Percentiles rank a stretch among this genome's conserved stretches.
These are phyloP conservation scores for Pleurotus tuoliensis DNA, from an alignment of 768 basidiomycete genomes.

Conservation along the genomic window DNA sequence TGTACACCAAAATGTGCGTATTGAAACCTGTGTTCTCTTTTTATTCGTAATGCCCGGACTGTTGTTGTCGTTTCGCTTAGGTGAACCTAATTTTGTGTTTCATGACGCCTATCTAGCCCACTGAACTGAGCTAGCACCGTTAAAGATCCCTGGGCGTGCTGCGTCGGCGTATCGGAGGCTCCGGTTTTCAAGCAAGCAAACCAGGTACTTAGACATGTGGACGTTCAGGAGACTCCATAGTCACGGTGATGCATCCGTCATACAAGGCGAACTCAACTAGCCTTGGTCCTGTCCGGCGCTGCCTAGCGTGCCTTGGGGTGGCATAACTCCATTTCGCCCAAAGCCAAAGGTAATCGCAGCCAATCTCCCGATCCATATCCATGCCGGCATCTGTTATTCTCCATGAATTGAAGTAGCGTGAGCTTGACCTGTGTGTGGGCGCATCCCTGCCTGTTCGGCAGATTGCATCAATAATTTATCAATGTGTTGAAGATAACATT, in stretches of 20 bases:
- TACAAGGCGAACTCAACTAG: too few species aligned
- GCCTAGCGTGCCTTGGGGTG: too few species aligned
- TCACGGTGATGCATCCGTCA: too few species aligned
- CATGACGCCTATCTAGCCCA: neutral
- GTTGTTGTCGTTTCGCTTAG: neutral
- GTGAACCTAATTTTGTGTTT: neutral
- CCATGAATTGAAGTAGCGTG: neutral
- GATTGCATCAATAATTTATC: neutral
- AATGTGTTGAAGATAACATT: too few species aligned
- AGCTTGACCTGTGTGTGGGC: neutral
- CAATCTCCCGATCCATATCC: conserved; percentile 3
- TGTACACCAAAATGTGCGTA: too few species aligned
- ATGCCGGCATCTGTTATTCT: conserved; percentile 4
- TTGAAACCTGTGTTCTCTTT: neutral
- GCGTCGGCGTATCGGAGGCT: too few species aligned
- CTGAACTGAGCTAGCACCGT: neutral
- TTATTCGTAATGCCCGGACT: neutral
- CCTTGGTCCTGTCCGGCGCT: too few species aligned
- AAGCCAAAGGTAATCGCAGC: neutral
- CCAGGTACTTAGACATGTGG: too few species aligned
- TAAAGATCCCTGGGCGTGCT: neutral
- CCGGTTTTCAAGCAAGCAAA: too few species aligned
- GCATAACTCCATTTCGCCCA: neutral
- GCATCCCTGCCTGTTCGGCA: neutral
- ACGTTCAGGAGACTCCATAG: too few species aligned